These are phyloP conservation scores for Gossypium schwendimanii DNA, from an alignment of 441 rosid genomes.

Conservation along the genomic window DNA sequence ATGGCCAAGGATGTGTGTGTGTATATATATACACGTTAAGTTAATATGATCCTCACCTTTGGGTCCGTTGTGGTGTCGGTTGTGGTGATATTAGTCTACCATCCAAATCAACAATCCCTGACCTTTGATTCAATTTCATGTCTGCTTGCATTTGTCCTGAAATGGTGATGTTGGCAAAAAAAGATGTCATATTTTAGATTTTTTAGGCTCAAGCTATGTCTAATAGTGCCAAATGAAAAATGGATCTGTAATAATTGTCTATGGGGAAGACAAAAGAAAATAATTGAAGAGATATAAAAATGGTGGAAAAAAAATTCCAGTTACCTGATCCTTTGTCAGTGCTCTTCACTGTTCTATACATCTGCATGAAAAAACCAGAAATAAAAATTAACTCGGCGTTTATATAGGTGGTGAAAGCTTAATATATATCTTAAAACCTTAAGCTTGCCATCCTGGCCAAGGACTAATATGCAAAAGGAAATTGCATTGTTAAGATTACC, in stretches of 20 bases:
- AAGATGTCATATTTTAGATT: conserved; percentile 13
- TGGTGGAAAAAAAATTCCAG: conserved; percentile 1
- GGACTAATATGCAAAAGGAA: neutral
- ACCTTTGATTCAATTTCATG: conserved; percentile 31
- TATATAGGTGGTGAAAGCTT: too few species aligned
- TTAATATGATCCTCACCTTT: conserved; percentile 12
- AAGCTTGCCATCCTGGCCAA: too few species aligned
- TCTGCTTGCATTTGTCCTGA: conserved; percentile 40
- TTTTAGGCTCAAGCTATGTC: conserved; percentile 10
- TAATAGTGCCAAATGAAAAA: conserved; percentile 5
- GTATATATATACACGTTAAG: conserved; percentile 15
- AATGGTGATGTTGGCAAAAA: too few species aligned
- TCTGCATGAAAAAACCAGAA: conserved; percentile 47
- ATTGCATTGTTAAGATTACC: conserved; percentile 32
- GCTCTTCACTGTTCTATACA: conserved; percentile 99
- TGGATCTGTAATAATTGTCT: too few species aligned
- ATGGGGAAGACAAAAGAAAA: conserved; percentile 16
- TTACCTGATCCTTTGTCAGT: conserved; percentile 85
- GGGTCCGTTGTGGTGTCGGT: conserved; percentile 19
- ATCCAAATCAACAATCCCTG: conserved; percentile 22
- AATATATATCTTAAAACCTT: too few species aligned
- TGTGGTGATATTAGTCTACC: conserved; percentile 21
- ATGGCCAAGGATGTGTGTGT: conserved; percentile 15
- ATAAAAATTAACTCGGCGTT: too few species aligned
- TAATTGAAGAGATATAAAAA: conserved; percentile 2